Percentiles rank a stretch among this genome's conserved stretches.
phyloP scores from a whole-genome alignment of 768 basidiomycete genomes.

The Saitozyma sp. region DNA sequence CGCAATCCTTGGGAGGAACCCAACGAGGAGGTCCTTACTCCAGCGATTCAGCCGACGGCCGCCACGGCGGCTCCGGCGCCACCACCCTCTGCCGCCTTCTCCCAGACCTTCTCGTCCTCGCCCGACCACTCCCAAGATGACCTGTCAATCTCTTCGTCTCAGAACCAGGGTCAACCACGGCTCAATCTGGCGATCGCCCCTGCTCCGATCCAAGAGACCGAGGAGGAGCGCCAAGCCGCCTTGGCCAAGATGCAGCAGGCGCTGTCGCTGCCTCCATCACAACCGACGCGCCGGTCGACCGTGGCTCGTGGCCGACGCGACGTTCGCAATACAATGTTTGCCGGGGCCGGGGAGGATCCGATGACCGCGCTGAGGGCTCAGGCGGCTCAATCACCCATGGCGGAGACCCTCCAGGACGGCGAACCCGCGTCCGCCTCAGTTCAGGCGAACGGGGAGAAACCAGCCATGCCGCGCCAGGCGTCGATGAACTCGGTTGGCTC shows the following conservation, averaged over 20 bases:
- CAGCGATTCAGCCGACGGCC: slow-evolving; percentile 9
- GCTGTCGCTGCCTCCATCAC: slow-evolving; percentile 46
- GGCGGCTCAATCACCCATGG: not conserved
- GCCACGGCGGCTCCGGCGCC: slow-evolving; percentile 3
- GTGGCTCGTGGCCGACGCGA: slow-evolving; percentile 53
- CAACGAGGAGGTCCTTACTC: slow-evolving; percentile 26
- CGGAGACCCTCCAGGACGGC: slow-evolving; percentile 1
- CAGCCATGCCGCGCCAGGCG: slow-evolving; percentile 22
- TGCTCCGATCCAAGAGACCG: slow-evolving; percentile 50
- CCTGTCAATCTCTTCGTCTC: not conserved
- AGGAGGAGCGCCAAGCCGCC: slow-evolving; percentile 51
- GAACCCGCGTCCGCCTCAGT: not conserved
- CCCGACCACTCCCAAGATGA: slow-evolving; percentile 29
- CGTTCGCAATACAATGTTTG: slow-evolving; percentile 54
- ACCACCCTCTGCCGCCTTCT: slow-evolving; percentile 16
- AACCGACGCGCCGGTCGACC: slow-evolving; percentile 34
- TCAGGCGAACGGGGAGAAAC: slow-evolving; percentile 10
- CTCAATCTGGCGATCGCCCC: slow-evolving; percentile 49
- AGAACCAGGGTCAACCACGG: slow-evolving; percentile 16
- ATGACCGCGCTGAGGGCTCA: slow-evolving; percentile 18
- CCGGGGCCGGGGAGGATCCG: slow-evolving; percentile 28
- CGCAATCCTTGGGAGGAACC: slow-evolving; percentile 51
- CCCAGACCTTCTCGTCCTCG: slow-evolving; percentile 27
- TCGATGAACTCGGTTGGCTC: slow-evolving; percentile 34
- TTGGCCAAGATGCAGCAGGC: slow-evolving; percentile 51